These are phyloP conservation scores for Teunomyces lycoperdinae DNA, from an alignment of 805 yeast genomes.

Conservation along the genomic window DNA sequence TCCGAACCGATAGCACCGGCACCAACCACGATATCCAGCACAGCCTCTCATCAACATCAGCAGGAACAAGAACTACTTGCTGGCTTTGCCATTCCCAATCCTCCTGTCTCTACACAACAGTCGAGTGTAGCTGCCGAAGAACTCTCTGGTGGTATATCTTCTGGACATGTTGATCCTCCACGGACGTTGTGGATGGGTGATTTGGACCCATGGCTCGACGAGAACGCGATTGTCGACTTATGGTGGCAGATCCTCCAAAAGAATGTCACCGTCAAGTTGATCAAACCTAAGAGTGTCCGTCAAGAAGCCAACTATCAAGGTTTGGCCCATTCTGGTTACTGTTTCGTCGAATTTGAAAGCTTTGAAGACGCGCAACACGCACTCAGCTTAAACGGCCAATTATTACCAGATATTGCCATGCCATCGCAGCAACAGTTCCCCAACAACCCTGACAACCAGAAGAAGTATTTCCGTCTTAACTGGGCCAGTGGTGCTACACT, in stretches of 20 bases:
- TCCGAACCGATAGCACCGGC: constrained; percentile 3
- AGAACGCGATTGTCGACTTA: constrained; percentile 47
- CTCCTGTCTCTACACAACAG: constrained; percentile 40
- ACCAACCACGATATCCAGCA: constrained; percentile 19
- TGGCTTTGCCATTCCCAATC: constrained; percentile 38
- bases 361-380: constrained; percentile 71
- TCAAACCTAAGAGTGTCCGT: constrained; percentile 41
- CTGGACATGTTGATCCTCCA: constrained; percentile 42
- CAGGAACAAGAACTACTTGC: constrained; percentile 43
- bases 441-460: constrained; percentile 45
- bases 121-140: constrained; percentile 30
- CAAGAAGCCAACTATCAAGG: constrained; percentile 21
- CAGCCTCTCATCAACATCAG: constrained; percentile 42
- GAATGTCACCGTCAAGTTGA: constrained; percentile 63
- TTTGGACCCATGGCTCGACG: constrained; percentile 77
- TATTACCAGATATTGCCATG: constrained; percentile 56
- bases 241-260: constrained; percentile 60
- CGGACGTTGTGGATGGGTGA: constrained; percentile 89
- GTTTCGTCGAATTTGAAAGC: constrained; percentile 71
- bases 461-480: constrained; percentile 67
- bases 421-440: constrained; percentile 41
- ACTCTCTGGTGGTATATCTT: constrained; percentile 2
- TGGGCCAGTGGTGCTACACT: constrained; percentile 87
- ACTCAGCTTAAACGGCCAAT: constrained; percentile 60
- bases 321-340: constrained; percentile 55